Base-by-base conservation (phyloP, 225 moss, liverwort and hornwort species). In the Sphagnum contortum region DNA sequence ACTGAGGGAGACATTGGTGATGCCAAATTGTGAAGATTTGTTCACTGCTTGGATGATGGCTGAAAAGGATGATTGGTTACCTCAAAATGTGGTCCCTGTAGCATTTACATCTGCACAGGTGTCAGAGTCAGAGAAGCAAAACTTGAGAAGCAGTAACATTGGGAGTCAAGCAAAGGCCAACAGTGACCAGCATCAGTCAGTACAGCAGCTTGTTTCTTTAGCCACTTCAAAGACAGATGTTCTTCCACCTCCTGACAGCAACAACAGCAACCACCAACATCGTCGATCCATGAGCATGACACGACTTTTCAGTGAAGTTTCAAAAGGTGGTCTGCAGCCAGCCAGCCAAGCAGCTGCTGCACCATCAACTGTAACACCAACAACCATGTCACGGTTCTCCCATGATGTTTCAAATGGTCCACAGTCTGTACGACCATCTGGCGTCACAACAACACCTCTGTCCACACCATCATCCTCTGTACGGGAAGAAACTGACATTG, bases 41-140 rank as follows among this genome's bases (percentile, higher is more conserved):
- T 70, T 87, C 11, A 75, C 83, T 54, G 72, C 51, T 4, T 94
- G 94, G 94, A 94, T 94, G 94, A 50, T 91, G 69, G 87, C 87
- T 8, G 91, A 91, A 61, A 76, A 79, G 59, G 69, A 68, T 7
- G 83, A 94, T 62, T 94, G 94, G 94, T 71, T 88, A 3, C 81
- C 91, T 56, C 71, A 73, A 55, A 85, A 80, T 57, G 67, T 54
- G 12, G 72, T 91, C 51, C 94, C 94, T 3, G 75, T 89, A 51
- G 70, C 87, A 54, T 94, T 91, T 68, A 79, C 81, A 53, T 71
- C 79, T 48, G 83, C 82, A 57, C 82, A 73, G 64, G 61, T 54
- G 48, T 50, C 68, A 70, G 75, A 83, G 70, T 44, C 57, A 48
- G 78, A 78, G 68, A 80, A 60, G 13, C 64, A 71, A 49, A 51